A percentile compares a stretch with the other conserved stretches of the same genome.
Evolutionary conservation across 768 basidiomycete species (phyloP).

Genomic region (Hortiboletus flavorubellus): DNA sequence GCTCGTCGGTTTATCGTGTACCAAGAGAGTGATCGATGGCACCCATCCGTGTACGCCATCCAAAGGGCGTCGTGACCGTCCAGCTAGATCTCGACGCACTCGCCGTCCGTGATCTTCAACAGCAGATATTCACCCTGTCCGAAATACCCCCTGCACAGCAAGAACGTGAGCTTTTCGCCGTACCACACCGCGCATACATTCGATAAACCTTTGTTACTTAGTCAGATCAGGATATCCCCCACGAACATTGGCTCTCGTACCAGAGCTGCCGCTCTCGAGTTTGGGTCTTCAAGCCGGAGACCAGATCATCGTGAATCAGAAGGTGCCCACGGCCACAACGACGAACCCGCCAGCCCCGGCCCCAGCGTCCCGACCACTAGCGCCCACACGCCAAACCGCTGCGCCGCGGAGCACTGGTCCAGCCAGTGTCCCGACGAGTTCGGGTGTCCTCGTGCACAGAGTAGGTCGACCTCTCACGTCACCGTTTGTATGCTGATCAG

Average conservation of each 20-base stretch:
- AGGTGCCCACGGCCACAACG: constrained; percentile 16
- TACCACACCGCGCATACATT: not conserved
- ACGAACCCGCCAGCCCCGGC: constrained; percentile 7
- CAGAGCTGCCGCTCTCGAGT: constrained; percentile 70
- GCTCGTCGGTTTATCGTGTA: not conserved
- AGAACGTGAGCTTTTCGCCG: constrained; percentile 53
- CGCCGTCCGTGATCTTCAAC: constrained; percentile 74
- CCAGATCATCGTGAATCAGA: constrained; percentile 75
- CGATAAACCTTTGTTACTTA: constrained; percentile 26
- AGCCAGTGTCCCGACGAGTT: constrained; percentile 58
- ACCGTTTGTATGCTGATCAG: constrained; percentile 3
- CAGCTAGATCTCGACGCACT: constrained; percentile 59
- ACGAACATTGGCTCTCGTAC: constrained; percentile 61
- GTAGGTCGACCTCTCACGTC: constrained; percentile 33
- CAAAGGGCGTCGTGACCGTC: constrained; percentile 78
- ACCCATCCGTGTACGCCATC: constrained; percentile 76
- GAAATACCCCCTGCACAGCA: constrained; percentile 76
- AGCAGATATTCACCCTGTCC: constrained; percentile 61
- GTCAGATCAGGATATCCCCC: constrained; percentile 90
- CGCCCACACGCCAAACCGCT: constrained; percentile 13
- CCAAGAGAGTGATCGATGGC: constrained; percentile 45
- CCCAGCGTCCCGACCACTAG: constrained; percentile 12
- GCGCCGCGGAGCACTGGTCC: constrained; percentile 36
- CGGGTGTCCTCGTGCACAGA: constrained; percentile 69
- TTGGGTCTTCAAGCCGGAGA: constrained; percentile 79